Conservation (phyloP, 2,329 filamentous ascomycete genomes). For the Lachnellula hyalina region DNA sequence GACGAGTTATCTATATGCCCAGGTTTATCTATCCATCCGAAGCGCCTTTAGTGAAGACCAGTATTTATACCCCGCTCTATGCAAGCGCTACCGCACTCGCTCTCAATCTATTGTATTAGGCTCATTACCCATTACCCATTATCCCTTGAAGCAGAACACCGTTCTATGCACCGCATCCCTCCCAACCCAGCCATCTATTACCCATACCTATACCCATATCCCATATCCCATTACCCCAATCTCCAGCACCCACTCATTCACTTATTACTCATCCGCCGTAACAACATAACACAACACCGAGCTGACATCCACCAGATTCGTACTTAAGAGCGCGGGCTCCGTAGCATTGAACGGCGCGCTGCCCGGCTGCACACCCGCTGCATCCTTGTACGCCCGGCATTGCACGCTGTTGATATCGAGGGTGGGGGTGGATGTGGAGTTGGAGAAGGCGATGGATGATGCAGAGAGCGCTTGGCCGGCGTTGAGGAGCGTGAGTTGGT, state of each 20-base stretch:
- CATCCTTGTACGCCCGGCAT: constrained; percentile 5
- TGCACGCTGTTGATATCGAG: not conserved
- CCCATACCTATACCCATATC: no score
- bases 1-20: no score
- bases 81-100: no score
- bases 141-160: no score
- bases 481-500: not conserved
- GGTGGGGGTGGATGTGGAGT: not conserved
- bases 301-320: constrained; percentile 4
- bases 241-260: not conserved
- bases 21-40: no score
- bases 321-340: not conserved
- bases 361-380: not conserved
- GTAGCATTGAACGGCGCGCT: constrained; percentile 3
- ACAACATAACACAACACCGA: constrained; percentile 5
- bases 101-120: no score
- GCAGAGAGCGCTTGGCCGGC: not conserved
- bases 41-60: no score
- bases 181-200: no score
- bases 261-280: not conserved
- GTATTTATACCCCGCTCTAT: no score
- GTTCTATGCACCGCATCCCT: no score
- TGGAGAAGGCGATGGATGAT: not conserved
- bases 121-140: no score
- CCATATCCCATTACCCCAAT: no score